phyloP scores from a whole-genome alignment of 257 asterid genomes.

The Solanum virginianum region DNA sequence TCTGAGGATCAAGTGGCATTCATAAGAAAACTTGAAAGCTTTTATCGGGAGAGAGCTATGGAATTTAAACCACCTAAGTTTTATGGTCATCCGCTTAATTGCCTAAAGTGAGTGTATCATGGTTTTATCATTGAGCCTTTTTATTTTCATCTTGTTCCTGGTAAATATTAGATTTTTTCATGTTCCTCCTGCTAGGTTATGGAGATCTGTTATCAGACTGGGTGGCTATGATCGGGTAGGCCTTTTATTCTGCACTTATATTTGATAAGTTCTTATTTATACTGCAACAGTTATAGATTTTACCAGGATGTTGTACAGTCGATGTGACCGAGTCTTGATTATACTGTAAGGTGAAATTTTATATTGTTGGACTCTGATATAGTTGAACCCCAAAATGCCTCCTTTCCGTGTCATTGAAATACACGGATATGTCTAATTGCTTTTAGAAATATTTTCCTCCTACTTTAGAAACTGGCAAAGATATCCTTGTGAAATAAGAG shows the following conservation, averaged over 20 bases:
- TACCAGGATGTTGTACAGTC: neutral
- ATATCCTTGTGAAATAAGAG: too few relatives aligned
- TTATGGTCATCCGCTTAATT: conserved; percentile 79
- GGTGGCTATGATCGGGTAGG: conserved; percentile 95
- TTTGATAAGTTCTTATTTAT: neutral
- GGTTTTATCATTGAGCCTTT: neutral
- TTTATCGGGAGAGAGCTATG: conserved; percentile 46
- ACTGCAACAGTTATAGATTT: neutral
- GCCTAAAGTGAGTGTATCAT: conserved; percentile 44
- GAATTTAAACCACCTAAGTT: conserved; percentile 79
- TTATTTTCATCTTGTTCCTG: neutral
- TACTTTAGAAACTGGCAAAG: too few relatives aligned
- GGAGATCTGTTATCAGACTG: conserved; percentile 74
- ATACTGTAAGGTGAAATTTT: neutral
- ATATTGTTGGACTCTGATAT: too few relatives aligned
- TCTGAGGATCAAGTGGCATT: conserved; percentile 70
- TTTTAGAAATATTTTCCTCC: too few relatives aligned
- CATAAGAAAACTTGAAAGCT: conserved; percentile 57
- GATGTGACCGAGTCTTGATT: neutral
- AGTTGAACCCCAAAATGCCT: too few relatives aligned
- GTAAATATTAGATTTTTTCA: neutral
- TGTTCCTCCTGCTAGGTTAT: conserved; percentile 41
- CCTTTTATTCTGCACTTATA: neutral
- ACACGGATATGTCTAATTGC: too few relatives aligned
- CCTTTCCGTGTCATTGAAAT: too few relatives aligned